Conservation (phyloP, 441 rosid genomes). For the Populus hybrid region DNA sequence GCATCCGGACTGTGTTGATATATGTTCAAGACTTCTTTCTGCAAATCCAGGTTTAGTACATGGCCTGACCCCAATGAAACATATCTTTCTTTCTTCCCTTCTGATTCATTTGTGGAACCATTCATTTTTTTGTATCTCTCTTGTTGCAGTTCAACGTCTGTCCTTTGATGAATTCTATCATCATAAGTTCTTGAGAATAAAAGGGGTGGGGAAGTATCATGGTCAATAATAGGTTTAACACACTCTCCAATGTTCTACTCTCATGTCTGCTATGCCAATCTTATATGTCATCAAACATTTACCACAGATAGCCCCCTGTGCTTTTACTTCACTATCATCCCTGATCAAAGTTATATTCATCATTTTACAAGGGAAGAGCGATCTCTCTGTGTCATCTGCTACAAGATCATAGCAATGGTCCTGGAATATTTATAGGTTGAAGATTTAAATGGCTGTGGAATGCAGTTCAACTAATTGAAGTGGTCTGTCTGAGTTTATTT, state of each 20-base stretch:
- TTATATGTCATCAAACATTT: too few species aligned
- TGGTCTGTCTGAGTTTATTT: neutral
- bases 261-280: neutral
- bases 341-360: neutral
- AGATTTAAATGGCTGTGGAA: neutral
- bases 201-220: slow-evolving; percentile 1
- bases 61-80: neutral
- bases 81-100: neutral
- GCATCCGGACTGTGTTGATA: too few species aligned
- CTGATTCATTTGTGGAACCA: neutral
- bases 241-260: neutral
- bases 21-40: too few species aligned
- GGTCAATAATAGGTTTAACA: neutral
- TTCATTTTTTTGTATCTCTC: slow-evolving; percentile 7
- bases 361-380: neutral
- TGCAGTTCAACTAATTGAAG: neutral
- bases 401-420: neutral
- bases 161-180: slow-evolving; percentile 53
- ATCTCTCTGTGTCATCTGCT: neutral
- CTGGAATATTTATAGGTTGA: neutral
- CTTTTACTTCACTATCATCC: neutral
- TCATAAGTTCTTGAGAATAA: slow-evolving; percentile 43
- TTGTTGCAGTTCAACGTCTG: slow-evolving; percentile 43
- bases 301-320: too few species aligned
- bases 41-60: slow-evolving; percentile 42